Conservation (phyloP, 2,329 filamentous ascomycete genomes). For the Colletotrichum godetiae region DNA sequence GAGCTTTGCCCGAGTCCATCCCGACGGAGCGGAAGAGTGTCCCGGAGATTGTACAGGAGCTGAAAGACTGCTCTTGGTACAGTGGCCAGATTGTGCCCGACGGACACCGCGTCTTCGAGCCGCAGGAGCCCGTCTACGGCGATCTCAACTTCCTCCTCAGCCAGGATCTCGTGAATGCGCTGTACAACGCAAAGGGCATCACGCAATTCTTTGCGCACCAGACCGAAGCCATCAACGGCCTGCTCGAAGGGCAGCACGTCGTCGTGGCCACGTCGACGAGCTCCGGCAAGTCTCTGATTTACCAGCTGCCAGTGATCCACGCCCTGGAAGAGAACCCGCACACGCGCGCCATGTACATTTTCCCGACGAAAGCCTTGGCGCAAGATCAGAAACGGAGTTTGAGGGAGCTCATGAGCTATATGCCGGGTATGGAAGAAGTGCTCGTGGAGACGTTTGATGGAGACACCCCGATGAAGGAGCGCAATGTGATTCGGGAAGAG, state of each 20-base stretch:
- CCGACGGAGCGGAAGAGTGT: slow-evolving; percentile 84
- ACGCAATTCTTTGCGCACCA: slow-evolving; percentile 91
- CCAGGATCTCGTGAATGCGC: slow-evolving; percentile 91
- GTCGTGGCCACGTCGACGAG: slow-evolving; percentile 96
- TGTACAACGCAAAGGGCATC: slow-evolving; percentile 93
- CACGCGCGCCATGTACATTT: slow-evolving; percentile 95
- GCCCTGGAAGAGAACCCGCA: slow-evolving; percentile 82
- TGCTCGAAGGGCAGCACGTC: slow-evolving; percentile 85
- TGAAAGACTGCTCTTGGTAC: slow-evolving; percentile 89
- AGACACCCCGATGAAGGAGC: slow-evolving; percentile 85
- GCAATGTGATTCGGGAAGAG: slow-evolving; percentile 85
- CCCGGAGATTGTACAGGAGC: slow-evolving; percentile 84
- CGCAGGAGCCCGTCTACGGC: slow-evolving; percentile 83
- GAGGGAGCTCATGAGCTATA: slow-evolving; percentile 84
- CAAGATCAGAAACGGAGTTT: slow-evolving; percentile 94
- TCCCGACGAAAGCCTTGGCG: slow-evolving; percentile 95
- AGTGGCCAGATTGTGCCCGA: slow-evolving; percentile 92
- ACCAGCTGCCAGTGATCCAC: slow-evolving; percentile 91
- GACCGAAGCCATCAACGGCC: slow-evolving; percentile 89
- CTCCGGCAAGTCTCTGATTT: slow-evolving; percentile 98
- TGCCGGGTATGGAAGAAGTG: slow-evolving; percentile 79
- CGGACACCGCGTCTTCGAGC: slow-evolving; percentile 90
- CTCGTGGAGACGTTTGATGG: slow-evolving; percentile 96
- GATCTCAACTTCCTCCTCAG: slow-evolving; percentile 88
- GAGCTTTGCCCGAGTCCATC: slow-evolving; percentile 74